Percentiles rank a stretch among this genome's conserved stretches.
Conservation (phyloP, 169 alveolate genomes). For the Plasmodium vivax region DNA sequence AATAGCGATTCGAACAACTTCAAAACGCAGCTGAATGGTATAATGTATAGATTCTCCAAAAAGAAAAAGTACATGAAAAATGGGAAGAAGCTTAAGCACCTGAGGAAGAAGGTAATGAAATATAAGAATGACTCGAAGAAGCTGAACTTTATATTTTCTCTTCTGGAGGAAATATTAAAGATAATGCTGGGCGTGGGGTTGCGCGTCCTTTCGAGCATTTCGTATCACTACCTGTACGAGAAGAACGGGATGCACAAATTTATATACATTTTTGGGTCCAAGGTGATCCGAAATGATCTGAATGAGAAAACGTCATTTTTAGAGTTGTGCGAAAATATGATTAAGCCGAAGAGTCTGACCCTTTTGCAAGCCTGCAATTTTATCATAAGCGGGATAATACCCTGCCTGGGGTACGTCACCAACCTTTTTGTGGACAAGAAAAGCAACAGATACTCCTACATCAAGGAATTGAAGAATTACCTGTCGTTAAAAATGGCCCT, state of each 20-base stretch:
- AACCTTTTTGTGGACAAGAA: conserved; percentile 59
- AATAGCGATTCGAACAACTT: conserved; percentile 25
- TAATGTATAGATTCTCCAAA: conserved; percentile 45
- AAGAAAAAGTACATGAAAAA: conserved; percentile 49
- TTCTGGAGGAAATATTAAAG: conserved; percentile 75
- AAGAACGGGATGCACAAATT: conserved; percentile 68
- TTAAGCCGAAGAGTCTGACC: conserved; percentile 65
- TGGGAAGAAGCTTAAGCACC: conserved; percentile 45
- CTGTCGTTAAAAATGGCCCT: conserved; percentile 75
- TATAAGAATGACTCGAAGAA: conserved; percentile 68
- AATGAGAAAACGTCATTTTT: conserved; percentile 38
- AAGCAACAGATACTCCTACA: conserved; percentile 36
- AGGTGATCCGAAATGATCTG: conserved; percentile 24
- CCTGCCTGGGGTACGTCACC: conserved; percentile 72
- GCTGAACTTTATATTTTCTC: conserved; percentile 60
- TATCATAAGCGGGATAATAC: conserved; percentile 71
- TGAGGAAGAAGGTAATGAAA: conserved; percentile 43
- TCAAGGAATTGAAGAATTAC: conserved; percentile 68
- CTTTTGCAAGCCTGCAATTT: conserved; percentile 67
- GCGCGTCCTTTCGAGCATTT: conserved; percentile 67
- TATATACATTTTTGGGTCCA: conserved; percentile 72
- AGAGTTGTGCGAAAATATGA: conserved; percentile 66
- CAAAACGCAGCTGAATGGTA: conserved; percentile 40
- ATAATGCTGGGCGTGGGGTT: conserved; percentile 72
- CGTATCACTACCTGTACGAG: conserved; percentile 69